Base-by-base conservation (phyloP, 2,329 filamentous ascomycete species). In the Fonsecaea monophora region DNA sequence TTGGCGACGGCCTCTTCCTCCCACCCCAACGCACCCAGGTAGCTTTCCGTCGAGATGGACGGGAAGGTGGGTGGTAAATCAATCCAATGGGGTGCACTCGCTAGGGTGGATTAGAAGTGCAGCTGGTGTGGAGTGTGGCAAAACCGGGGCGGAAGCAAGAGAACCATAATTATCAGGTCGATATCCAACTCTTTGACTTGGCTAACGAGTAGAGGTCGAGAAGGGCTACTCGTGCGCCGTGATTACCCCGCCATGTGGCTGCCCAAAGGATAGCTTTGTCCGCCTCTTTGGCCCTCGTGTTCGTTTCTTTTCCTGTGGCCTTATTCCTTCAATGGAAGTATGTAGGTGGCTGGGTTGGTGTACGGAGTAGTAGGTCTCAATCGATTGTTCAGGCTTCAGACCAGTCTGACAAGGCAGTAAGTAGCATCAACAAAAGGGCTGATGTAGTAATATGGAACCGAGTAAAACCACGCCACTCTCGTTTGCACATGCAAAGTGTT, bases 231-330 rank as follows among this genome's bases (percentile, higher is more conserved):
- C 40, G 40, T 42, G 18, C 18, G 15, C 38, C 32, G 5, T 42
- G 25, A 25, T 25, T 25, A 59, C 57, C 57, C 57, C 38, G 57
- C 57, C 57, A 50, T 60, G 25, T 25, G 21, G 40, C n/a, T n/a
- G 30, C 13, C 25, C 10, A 21, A 34, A n/a, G 15, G 6, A 25
- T 25, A 42, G 12, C 40, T 45, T 45, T 8, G 40, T 45, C 40
- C 40, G 8, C n/a, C 40, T 45, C 15, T 45, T 6, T 45, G 7
- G 2, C 5, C 4, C 40, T 18, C 9, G 45, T 25, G 18, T 21
- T 50, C 12, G 45, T 12, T 12, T 50, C 25, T 25, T 25, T 25
- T 4, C 18, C 4, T 10, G 8, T 50, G 18, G 45, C 45, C 6
- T 25, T 50, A 25, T 25, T 25, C 45, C 21, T 7, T 12, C 45